Evolutionary conservation across 352 stramenopile genomes (phyloP), one percentile per base, ranked within the genome.

Genomic region (Aphanomyces stellatus): DNA sequence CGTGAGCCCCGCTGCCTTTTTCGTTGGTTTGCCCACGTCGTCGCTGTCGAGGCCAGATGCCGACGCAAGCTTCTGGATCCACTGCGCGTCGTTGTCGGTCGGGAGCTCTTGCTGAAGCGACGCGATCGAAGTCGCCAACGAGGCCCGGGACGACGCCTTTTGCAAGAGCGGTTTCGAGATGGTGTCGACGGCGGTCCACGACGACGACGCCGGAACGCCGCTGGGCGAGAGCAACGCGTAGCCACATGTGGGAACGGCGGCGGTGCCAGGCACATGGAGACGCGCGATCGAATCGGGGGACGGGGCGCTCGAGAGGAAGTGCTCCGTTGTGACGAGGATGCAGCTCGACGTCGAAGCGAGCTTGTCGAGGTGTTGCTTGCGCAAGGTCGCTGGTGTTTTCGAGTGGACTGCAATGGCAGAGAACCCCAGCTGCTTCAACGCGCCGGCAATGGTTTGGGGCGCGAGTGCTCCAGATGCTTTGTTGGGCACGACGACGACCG

Each of bases 241-340:
- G 48, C 19, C 27, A 37, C 25, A 33, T 25, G 7, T n/a, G 41
- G 48, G 43, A n/a, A n/a, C n/a, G n/a, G n/a, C n/a, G 37, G 41
- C 3, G 33, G 28, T 19, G 15, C 53, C 62, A 59, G 64, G 43
- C 22, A 62, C 72, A 25, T 86, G 59, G 1, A 87, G 48, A 2
- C 77, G 40, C n/a, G 81, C 72, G 56, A 87, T 76, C 0, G 73
- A 77, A 6, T 76, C 62, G 0, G 51, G 19, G 43, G 64, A 75
- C 1, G 73, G 61, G 8, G 71, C 64, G 37, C 64, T 76, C 1
- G 71, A 43, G 25, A 85, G 3, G 31, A 88, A 79, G 53, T 88
- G 79, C 59, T 88, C 81, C 3, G 76, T 88, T 2, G 76, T 84
- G 30, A 90, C 80, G 10, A 90, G 62, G 43, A 91, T 73, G 13